Evolutionary conservation across 2,329 filamentous ascomycete genomes (phyloP), one percentile per base, ranked within the genome.

Genomic region (Thielaviopsis euricoi): DNA sequence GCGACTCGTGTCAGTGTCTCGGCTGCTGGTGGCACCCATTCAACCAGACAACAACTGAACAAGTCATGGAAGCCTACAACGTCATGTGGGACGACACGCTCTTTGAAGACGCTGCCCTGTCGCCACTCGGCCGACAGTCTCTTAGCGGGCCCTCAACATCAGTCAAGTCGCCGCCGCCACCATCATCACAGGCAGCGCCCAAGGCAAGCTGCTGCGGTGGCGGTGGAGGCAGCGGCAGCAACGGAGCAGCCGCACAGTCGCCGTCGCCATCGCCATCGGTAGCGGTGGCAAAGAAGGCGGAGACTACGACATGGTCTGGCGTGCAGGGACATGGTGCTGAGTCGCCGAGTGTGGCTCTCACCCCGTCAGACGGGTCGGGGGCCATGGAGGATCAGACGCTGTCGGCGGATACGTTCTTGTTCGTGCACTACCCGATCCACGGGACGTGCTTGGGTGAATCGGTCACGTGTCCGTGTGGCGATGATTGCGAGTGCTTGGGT

Each of bases 11-110:
- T 62, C 76, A 82, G 62, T 87, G 84, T 65, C 71, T 86, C 40
- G 83, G 82, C 12, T 87, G 84, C 65, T 75, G 81, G 5, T 79
- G 79, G 2, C 83, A 86, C 66, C 81, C 83, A 13, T 84, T 82
- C 64, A 86, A 86, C 63, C 74, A 79, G 7, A 78, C 81, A 22
- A 86, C 79, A 55, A 76, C 73, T 61, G 73, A 71, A 54, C 74
- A 74, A 59, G 72, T 82, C 2, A 71, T 75, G 55, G 76, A 75
- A 6, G 75, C 75, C 1, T 74, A 69, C 67, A 68, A 69, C 52
- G 70, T 64, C 56, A 73, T 73, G 70, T 63, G 64, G 61, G 69
- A 71, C 26, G 70, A 73, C 43, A 50, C 66, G 21, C 17, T 58
- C n/a, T 58, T 61, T 50, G 60, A 61, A 17, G 49, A 56, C 15